Percentiles rank a stretch among this genome's conserved stretches.
phyloP scores from a whole-genome alignment of 345 rosid genomes.

The Euclidium syriacum region DNA sequence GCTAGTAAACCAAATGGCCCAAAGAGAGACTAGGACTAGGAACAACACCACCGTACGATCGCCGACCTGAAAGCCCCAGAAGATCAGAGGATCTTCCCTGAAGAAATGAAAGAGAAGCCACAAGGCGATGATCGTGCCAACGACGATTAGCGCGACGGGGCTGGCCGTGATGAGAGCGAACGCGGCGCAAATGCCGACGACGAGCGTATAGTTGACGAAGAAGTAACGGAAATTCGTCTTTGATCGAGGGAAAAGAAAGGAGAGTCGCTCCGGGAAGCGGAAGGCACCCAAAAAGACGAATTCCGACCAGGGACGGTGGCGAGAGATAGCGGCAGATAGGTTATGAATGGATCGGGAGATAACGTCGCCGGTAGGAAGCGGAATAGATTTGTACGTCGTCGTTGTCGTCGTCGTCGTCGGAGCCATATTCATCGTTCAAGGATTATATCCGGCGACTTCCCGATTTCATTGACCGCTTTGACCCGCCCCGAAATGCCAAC shows the following conservation, averaged over 20 bases:
- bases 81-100: conserved; percentile 46
- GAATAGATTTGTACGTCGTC: conserved; percentile 51
- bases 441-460: neutral
- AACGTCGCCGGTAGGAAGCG: conserved; percentile 42
- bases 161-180: conserved; percentile 24
- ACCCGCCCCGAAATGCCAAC: conserved; percentile 24
- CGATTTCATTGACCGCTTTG: conserved; percentile 13
- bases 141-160: conserved; percentile 39
- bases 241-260: conserved; percentile 25
- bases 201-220: conserved; percentile 39
- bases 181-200: conserved; percentile 29
- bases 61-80: conserved; percentile 34
- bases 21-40: conserved; percentile 29
- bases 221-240: conserved; percentile 32
- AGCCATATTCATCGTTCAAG: neutral
- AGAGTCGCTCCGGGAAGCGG: conserved; percentile 20
- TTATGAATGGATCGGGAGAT: conserved; percentile 46
- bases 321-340: conserved; percentile 35
- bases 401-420: conserved; percentile 15
- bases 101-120: conserved; percentile 44
- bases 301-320: conserved; percentile 54
- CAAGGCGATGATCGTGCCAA: conserved; percentile 29
- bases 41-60: conserved; percentile 30
- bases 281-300: conserved; percentile 33
- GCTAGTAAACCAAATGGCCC: conserved; percentile 39